A percentile compares a stretch with the other conserved stretches of the same genome.
Evolutionary conservation across 2,329 filamentous ascomycete species (phyloP).

Genomic region (Ascochyta viciae-villosae): DNA sequence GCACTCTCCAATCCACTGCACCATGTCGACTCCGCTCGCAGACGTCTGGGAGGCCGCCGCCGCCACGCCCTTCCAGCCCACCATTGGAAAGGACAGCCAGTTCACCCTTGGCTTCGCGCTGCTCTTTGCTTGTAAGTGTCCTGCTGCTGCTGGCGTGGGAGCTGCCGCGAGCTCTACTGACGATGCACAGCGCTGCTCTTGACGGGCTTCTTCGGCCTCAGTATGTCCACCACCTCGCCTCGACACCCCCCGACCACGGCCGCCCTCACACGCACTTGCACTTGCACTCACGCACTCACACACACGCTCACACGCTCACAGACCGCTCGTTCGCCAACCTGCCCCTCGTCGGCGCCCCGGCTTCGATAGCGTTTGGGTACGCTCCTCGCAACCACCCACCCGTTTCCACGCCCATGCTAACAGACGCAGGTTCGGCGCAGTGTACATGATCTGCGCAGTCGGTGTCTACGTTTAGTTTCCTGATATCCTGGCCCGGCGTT

Average conservation of each 20-base stretch:
- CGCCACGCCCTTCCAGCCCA: conserved; percentile 81
- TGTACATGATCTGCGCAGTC: conserved; percentile 98
- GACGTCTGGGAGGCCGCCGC: conserved; percentile 94
- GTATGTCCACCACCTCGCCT: conserved; percentile 58
- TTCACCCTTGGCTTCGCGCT: conserved; percentile 82
- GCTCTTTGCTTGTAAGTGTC: conserved; percentile 67
- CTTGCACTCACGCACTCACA: not conserved
- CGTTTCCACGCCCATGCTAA: not conserved
- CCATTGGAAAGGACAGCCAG: conserved; percentile 81
- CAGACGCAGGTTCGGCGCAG: conserved; percentile 78
- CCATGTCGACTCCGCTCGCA: conserved; percentile 64
- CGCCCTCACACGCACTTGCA: not conserved
- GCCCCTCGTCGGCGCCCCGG: conserved; percentile 79
- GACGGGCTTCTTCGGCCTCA: conserved; percentile 82
- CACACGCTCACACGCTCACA: conserved; percentile 66
- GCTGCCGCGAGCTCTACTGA: conserved; percentile 29
- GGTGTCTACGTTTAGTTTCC: conserved; percentile 90
- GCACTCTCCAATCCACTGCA: conserved; percentile 25
- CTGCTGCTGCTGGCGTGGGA: not conserved
- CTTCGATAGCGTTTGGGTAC: conserved; percentile 89
- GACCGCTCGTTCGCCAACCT: conserved; percentile 83
- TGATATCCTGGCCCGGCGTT: conserved; percentile 37
- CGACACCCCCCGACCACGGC: not conserved
- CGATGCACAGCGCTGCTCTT: conserved; percentile 65
- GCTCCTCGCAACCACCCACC: conserved; percentile 40